Base-by-base conservation (phyloP, 2,329 filamentous ascomycete genomes). In the Penicillium sp. region DNA sequence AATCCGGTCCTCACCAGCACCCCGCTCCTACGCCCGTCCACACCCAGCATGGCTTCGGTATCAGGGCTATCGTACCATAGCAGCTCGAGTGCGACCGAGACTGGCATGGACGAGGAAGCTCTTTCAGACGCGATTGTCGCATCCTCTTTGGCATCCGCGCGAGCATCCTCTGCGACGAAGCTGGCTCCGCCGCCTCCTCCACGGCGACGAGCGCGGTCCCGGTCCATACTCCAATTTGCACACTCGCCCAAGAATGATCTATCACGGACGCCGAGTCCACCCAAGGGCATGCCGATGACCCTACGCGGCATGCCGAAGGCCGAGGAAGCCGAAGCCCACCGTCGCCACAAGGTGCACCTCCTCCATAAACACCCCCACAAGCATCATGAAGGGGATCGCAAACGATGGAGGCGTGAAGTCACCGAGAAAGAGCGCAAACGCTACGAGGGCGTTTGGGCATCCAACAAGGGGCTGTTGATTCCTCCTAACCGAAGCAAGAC, bases 391-490 rank as follows among this genome's bases (percentile, higher is more conserved):
- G 80, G 80, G 4, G 77, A 81, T 68, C 79, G 80, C 8, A 81
- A 77, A 62, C 69, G 76, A 58, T 82, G 79, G 78, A 72, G 76
- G 45, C 75, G 76, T 51, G 75, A 78, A 59, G 68, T 82, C 13
- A 79, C 76, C 0, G 79, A 81, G 61, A 71, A 74, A 30, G 79
- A 82, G 58, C 74, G 80, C 38, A 82, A 80, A 63, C 72, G 80
- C 55, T 83, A 82, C 61, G 81, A 83, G 67, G 81, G 80, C 4
- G 79, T 83, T 4, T 83, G 81, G 80, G 81, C 80, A 33, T 80
- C 80, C 4, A 83, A 83, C 62, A 77, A 76, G 68, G 80, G 80
- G 11, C 57, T 79, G 19, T 69, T 76, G 42, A 70, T 80, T 30
- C 70, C 68, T 35, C 58, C 63, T 7, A 62, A 45, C 10, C 58